A percentile compares a stretch with the other conserved stretches of the same genome.
Conservation (phyloP, 768 basidiomycete species). For the Naganishia antarctica region DNA sequence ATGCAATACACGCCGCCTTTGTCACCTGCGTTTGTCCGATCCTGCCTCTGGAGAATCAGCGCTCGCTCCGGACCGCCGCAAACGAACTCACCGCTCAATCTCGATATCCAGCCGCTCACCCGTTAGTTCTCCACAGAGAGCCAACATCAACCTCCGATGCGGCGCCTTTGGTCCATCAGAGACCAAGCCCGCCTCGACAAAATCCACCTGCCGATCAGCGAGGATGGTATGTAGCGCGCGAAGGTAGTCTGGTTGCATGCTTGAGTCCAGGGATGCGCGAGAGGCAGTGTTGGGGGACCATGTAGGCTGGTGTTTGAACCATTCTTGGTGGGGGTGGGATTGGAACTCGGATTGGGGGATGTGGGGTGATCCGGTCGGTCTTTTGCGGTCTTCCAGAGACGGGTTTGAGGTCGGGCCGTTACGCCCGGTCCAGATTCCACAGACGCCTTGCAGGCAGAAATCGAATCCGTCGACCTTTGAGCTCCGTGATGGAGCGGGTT, state of each 20-base stretch:
- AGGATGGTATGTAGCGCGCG: conserved; percentile 22
- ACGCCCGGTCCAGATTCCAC: conserved; percentile 38
- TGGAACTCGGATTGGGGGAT: not conserved
- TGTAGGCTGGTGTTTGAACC: conserved; percentile 9
- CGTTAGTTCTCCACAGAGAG: conserved; percentile 35
- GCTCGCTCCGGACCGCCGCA: too few species aligned
- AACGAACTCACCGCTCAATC: conserved; percentile 32
- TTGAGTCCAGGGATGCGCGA: conserved; percentile 4
- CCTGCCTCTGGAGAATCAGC: conserved; percentile 12
- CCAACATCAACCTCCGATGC: conserved; percentile 41
- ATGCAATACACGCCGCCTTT: conserved; percentile 45
- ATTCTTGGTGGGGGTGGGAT: not conserved
- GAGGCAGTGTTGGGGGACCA: not conserved
- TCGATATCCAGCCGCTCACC: conserved; percentile 31
- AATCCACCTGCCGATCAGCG: conserved; percentile 18
- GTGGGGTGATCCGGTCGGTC: not conserved
- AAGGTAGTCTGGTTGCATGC: conserved; percentile 20
- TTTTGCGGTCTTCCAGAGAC: not conserved
- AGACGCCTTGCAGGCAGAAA: conserved; percentile 43
- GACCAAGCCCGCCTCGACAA: conserved; percentile 28
- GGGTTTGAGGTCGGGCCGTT: conserved; percentile 20
- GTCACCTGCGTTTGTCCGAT: conserved; percentile 34
- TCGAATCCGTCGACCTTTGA: conserved; percentile 29
- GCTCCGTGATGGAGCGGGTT: conserved; percentile 27
- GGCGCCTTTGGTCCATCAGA: conserved; percentile 28